Evolutionary conservation across 2,329 filamentous ascomycete genomes (phyloP), one percentile per base, ranked within the genome.

Genomic region (Nemania diffusa): DNA sequence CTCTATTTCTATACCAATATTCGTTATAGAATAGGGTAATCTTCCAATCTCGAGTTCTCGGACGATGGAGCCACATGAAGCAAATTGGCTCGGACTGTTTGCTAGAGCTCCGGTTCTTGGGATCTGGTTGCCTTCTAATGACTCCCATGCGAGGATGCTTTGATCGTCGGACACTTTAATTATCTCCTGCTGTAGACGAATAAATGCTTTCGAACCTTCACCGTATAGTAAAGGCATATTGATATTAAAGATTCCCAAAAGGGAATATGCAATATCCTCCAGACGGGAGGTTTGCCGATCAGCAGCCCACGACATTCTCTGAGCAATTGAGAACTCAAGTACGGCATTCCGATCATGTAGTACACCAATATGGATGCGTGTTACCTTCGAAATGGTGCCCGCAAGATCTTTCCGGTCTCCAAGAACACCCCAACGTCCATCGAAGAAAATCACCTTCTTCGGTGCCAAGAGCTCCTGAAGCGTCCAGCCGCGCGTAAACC

Each of bases 201-300:
- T 17, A n/a, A 81, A 78, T 0, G 80, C 77, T 0, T 73, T 75
- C 0, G 20, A 5, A 0, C 79, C 78, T 52, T 81, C 78, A 0
- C 82, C 82, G 57, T 84, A 84, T 0, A 84, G 57, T 3, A 83
- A 69, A 0, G 82, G 78, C 78, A 84, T 82, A 42, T 81, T 78
- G 26, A 84, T 75, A 0, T 75, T 74, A 29, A 84, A 84, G 0
- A 84, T 75, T 0, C 82, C 83, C 3, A 84, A 66, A 0, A 84
- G 72, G 9, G 77, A 82, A 46, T 84, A 84, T 0, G 81, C 81
- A n/a, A 76, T 76, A 44, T 84, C 83, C 53, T 84, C 82, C 0
- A 62, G 4, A 2, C 77, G 64, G 0, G 73, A 76, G 0, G 81
- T 82, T 3, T 72, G 62, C 20, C 76, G 75, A 17, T 63, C 65